A percentile compares a stretch with the other conserved stretches of the same genome.
These are phyloP conservation scores for Pseudogymnoascus sp. DNA, from an alignment of 2,329 filamentous ascomycete genomes.

Conservation along the genomic window DNA sequence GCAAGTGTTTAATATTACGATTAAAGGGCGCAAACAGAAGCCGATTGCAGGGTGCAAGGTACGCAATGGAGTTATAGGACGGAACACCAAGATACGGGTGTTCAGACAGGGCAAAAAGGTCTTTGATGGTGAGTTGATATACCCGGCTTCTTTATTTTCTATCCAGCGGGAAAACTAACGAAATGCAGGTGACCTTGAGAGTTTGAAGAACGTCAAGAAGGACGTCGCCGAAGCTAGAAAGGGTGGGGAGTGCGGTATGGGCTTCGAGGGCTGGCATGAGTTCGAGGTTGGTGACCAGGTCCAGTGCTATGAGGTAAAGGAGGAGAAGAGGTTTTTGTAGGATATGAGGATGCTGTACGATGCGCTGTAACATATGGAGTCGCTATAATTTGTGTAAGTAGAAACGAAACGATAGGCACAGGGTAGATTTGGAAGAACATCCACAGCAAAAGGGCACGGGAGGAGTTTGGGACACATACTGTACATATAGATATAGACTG, in stretches of 20 bases:
- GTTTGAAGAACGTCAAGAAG: conserved; percentile 88
- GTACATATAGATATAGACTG: conserved; percentile 1
- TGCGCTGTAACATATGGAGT: neutral
- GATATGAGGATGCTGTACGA: conserved; percentile 6
- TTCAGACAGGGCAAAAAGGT: conserved; percentile 63
- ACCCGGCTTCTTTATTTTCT: conserved; percentile 5
- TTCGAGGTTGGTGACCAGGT: conserved; percentile 78
- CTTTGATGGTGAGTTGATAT: conserved; percentile 65
- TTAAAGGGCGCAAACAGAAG: conserved; percentile 63
- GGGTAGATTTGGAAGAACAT: neutral
- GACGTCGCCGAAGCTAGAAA: conserved; percentile 85
- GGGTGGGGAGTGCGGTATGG: conserved; percentile 87
- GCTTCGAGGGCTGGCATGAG: conserved; percentile 71
- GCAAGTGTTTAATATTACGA: conserved; percentile 75
- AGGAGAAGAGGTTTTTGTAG: conserved; percentile 50
- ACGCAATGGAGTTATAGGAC: conserved; percentile 68
- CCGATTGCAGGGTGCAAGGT: conserved; percentile 85
- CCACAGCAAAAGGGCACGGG: neutral
- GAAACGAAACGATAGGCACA: neutral
- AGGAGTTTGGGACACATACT: conserved; percentile 1
- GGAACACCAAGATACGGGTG: conserved; percentile 61
- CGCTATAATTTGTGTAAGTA: conserved; percentile 8
- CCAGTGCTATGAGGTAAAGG: conserved; percentile 76
- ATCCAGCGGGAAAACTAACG: conserved; percentile 12
- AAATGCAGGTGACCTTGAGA: conserved; percentile 62